These are phyloP conservation scores for Cryphonectria carpinicola DNA, from an alignment of 2,329 filamentous ascomycete species.

Conservation along the genomic window DNA sequence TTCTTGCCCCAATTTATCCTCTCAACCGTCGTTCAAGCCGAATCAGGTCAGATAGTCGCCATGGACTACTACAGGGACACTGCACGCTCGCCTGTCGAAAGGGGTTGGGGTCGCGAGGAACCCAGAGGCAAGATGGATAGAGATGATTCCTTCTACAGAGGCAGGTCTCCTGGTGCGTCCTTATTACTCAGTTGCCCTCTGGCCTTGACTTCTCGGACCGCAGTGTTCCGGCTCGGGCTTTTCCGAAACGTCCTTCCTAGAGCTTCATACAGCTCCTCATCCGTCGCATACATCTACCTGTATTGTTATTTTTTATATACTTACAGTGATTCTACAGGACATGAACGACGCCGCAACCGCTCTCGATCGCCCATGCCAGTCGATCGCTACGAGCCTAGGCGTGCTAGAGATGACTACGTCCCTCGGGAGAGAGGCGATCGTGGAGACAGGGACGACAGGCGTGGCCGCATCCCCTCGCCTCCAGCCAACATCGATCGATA, in stretches of 20 bases:
- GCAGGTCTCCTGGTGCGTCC: slow-evolving; percentile 71
- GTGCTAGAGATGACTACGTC: slow-evolving; percentile 53
- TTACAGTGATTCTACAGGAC: slow-evolving; percentile 46
- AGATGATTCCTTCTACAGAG: slow-evolving; percentile 65
- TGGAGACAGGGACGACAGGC: slow-evolving; percentile 61
- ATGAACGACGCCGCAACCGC: slow-evolving; percentile 64
- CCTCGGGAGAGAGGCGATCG: slow-evolving; percentile 35
- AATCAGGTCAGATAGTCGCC: slow-evolving; percentile 25
- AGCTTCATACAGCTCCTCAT: not conserved
- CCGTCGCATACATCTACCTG: slow-evolving; percentile 13
- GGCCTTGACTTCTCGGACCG: not conserved
- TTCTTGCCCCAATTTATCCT: not conserved
- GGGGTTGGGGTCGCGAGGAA: slow-evolving; percentile 60
- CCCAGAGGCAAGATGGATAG: slow-evolving; percentile 55
- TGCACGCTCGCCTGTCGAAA: slow-evolving; percentile 57
- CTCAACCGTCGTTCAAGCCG: slow-evolving; percentile 19
- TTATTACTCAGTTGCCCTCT: slow-evolving; percentile 11
- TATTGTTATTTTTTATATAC: slow-evolving; percentile 17
- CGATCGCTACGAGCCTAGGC: slow-evolving; percentile 77
- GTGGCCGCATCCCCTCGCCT: slow-evolving; percentile 60
- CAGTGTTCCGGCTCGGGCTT: not conserved
- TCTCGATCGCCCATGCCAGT: slow-evolving; percentile 74
- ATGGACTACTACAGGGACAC: slow-evolving; percentile 64
- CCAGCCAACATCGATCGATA: slow-evolving; percentile 82
- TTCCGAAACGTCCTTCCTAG: slow-evolving; percentile 2